Percentiles rank a stretch among this genome's conserved stretches.
Conservation (phyloP, 2,329 filamentous ascomycete genomes). For the Neoarthrinium moseri region DNA sequence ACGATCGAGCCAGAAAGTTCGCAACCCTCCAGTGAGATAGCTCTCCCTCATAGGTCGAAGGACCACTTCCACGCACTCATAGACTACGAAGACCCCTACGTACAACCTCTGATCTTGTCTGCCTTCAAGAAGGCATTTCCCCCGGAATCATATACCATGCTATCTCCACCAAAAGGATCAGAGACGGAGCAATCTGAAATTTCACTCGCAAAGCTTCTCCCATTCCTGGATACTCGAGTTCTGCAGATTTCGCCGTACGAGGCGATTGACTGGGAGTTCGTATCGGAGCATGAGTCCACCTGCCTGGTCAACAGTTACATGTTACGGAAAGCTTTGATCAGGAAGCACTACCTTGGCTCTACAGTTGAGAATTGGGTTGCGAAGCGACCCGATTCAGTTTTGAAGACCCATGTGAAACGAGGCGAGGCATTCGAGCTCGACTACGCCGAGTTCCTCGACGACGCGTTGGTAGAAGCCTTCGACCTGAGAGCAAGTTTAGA, state of each 20-base stretch:
- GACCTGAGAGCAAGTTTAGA: slow-evolving; percentile 79
- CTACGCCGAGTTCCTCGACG: slow-evolving; percentile 94
- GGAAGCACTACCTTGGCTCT: slow-evolving; percentile 88
- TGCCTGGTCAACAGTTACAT: slow-evolving; percentile 85
- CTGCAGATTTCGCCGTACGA: slow-evolving; percentile 89
- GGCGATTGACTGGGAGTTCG: slow-evolving; percentile 77
- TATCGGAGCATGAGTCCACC: slow-evolving; percentile 58
- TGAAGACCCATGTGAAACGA: slow-evolving; percentile 71
- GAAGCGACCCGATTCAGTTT: slow-evolving; percentile 72
- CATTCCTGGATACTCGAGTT: slow-evolving; percentile 40
- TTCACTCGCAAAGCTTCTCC: slow-evolving; percentile 34
- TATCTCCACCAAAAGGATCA: slow-evolving; percentile 38
- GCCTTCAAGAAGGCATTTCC: slow-evolving; percentile 68
- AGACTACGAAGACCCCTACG: slow-evolving; percentile 84
- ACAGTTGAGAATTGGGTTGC: slow-evolving; percentile 83
- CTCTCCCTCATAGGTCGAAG: slow-evolving; percentile 20
- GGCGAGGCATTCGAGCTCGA: slow-evolving; percentile 90
- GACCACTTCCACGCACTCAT: slow-evolving; percentile 67
- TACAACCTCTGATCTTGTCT: slow-evolving; percentile 78
- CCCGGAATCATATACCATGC: slow-evolving; percentile 49
- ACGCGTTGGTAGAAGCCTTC: slow-evolving; percentile 85
- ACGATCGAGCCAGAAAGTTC: slow-evolving; percentile 13
- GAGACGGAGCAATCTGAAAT: slow-evolving; percentile 25
- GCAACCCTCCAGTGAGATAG: slow-evolving; percentile 14
- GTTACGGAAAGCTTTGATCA: slow-evolving; percentile 92